Percentiles rank a stretch among this genome's conserved stretches.
phyloP scores from a whole-genome alignment of 2,329 filamentous ascomycete genomes.

The Fonsecaea pedrosoi region DNA sequence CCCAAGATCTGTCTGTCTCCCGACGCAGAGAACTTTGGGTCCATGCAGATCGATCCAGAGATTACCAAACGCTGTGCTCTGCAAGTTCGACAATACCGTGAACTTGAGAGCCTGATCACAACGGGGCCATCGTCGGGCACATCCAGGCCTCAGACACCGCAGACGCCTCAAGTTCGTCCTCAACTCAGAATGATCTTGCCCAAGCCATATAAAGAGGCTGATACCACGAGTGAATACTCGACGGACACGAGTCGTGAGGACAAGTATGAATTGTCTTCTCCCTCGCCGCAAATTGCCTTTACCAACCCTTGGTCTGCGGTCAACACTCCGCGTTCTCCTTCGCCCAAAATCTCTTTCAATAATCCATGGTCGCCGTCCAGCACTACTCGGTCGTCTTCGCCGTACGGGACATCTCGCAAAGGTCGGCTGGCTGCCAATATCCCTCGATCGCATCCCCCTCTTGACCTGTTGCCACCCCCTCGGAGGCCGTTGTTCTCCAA shows the following conservation, averaged over 20 bases:
- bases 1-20: conserved; percentile 72
- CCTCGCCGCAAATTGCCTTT: conserved; percentile 51
- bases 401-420: conserved; percentile 23
- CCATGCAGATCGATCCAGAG: conserved; percentile 68
- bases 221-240: conserved; percentile 51
- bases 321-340: conserved; percentile 48
- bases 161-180: conserved; percentile 28
- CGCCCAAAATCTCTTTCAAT: conserved; percentile 29
- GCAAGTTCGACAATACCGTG: conserved; percentile 44
- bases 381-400: conserved; percentile 30
- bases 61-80: conserved; percentile 62
- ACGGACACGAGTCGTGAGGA: conserved; percentile 50
- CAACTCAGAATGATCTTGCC: conserved; percentile 34
- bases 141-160: conserved; percentile 21
- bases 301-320: conserved; percentile 51
- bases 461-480: conserved; percentile 33
- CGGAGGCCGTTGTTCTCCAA: conserved; percentile 21
- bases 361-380: conserved; percentile 34
- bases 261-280: conserved; percentile 44
- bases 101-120: conserved; percentile 41
- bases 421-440: conserved; percentile 24
- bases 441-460: conserved; percentile 31
- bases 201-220: conserved; percentile 40
- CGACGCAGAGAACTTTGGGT: conserved; percentile 67
- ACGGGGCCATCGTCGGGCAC: conserved; percentile 16